phyloP scores from a whole-genome alignment of 2,329 filamentous ascomycete species.

The Colletotrichum brevisporum region DNA sequence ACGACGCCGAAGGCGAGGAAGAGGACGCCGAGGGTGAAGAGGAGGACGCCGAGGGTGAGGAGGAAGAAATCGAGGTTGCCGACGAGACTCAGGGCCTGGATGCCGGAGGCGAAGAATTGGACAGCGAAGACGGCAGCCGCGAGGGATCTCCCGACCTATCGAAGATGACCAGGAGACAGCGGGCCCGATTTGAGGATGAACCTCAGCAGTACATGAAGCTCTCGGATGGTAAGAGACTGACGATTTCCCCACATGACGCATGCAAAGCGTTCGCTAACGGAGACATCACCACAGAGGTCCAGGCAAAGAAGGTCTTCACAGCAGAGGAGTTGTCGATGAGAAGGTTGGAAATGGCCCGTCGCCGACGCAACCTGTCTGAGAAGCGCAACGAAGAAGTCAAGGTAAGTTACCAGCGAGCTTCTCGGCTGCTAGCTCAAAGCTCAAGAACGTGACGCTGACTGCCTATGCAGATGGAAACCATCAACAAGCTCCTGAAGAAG shows the following conservation, averaged over 20 bases:
- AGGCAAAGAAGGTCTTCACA: constrained; percentile 74
- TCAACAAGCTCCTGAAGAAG: constrained; percentile 90
- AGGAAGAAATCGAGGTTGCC: constrained; percentile 55
- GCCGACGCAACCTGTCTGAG: constrained; percentile 73
- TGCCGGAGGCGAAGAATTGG: constrained; percentile 59
- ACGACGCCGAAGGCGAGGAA: constrained; percentile 56
- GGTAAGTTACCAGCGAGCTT: constrained; percentile 52
- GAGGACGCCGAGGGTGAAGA: constrained; percentile 57
- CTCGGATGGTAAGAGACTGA: constrained; percentile 67
- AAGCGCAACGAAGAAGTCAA: constrained; percentile 77
- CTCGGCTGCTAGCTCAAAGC: no score
- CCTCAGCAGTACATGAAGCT: constrained; percentile 71
- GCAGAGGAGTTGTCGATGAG: constrained; percentile 75
- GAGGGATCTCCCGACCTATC: constrained; percentile 68
- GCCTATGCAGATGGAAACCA: constrained; percentile 81
- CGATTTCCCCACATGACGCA: background rate
- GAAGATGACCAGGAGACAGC: constrained; percentile 73
- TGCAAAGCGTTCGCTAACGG: constrained; percentile 30
- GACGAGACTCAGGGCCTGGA: constrained; percentile 44
- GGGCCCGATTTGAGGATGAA: constrained; percentile 70
- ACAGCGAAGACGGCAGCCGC: constrained; percentile 61
- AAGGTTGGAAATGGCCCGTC: constrained; percentile 73
- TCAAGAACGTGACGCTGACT: background rate
- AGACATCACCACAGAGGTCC: constrained; percentile 64
- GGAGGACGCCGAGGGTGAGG: constrained; percentile 54